Base-by-base conservation (phyloP, 75 land plant genomes). In the Gnetum montanum region DNA sequence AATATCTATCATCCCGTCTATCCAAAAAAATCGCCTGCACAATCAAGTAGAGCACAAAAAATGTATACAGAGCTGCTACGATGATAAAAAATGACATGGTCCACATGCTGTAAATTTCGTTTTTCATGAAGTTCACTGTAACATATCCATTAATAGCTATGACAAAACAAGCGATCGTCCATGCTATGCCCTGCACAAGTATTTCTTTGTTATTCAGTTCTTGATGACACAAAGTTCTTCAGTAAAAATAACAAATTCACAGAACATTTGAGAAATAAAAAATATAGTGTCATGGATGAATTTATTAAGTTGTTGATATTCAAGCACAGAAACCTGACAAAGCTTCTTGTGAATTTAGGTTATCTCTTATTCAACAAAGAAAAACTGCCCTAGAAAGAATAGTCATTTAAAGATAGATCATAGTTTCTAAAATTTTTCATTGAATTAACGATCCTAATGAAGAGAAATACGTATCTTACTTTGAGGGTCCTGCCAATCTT, bases 141-240 rank as follows among this genome's bases (percentile, higher is more conserved):
- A 88, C 77, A 67, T 85, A 88, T 6, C 82, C 85, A 24, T 84
- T 81, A 62, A 88, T 88, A 8, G 70, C 48, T 29, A 88, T 69
- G 33, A 88, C 74, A 45, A 88, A 43, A 1, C 50, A 57, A 34
- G 90, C 85, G 30, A 88, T 83, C 24, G 46, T 43, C 89, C 89
- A 88, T 46, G 90, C 54, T 3, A 85, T 61, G 31, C 57, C 65
- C 94, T 88, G 73, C 70, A 73, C 28, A 34, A 59, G 15, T 23
- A 43, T 7, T 22, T 3, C 26, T 8, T 26, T 47, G 31, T 7
- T 20, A 45, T 43, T 44, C 10, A 20, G 22, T 4, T 52, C 6
- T 33, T 20, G 20, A 16, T 31, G 28, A 33, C 31, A 50, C 2
- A 50, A 50, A 31, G 34, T 19, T 33, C 37, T 15, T 27, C 16